Base-by-base conservation (phyloP, 352 stramenopile species). In the Phytophthora pini region DNA sequence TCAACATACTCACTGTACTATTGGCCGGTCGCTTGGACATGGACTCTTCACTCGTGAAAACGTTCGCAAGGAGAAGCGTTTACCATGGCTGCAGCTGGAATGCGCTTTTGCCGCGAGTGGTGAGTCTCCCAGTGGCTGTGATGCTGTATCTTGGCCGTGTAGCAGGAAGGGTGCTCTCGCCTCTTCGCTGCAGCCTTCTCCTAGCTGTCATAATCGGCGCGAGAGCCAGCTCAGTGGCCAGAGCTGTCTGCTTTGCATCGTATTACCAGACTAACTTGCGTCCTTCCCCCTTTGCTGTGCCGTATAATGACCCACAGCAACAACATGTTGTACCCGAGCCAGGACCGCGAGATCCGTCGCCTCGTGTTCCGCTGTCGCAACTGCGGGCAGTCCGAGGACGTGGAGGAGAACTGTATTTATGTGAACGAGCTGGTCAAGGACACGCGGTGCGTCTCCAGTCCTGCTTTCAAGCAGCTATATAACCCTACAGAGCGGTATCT, bases 321-420 rank as follows among this genome's bases (percentile, higher is more conserved):
- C 80, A 96, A 96, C 74, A 96, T 96, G 88, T 80, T 96, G 76
- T 96, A 96, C 72, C 88, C 88, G 61, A 94, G 86, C 55, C 88
- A 96, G 68, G 88, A 96, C 75, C 88, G 88, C 36, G 88, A 96
- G 54, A 77, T 94, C 46, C 88, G 86, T 26, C 86, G 86, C 41
- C 69, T 96, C 31, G 90, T 90, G 73, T 96, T 96, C 61, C 86
- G 86, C 47, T 96, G 88, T 61, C 88, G 88, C 27, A 96, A 96
- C 57, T 96, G 88, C 54, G 86, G 88, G 12, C 88, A 96, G 74
- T 79, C 84, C 27, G 88, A 96, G 60, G 84, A 94, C 51, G 84
- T 96, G 49, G 84, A 93, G 39, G 86, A 96, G 69, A 90, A 89
- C 76, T 96, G 88, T 92, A 96, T 96, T 90, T 96, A 96, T 89